Conservation (phyloP, 371 early-diverging fungal genomes). For the Rhizopus delemar region DNA sequence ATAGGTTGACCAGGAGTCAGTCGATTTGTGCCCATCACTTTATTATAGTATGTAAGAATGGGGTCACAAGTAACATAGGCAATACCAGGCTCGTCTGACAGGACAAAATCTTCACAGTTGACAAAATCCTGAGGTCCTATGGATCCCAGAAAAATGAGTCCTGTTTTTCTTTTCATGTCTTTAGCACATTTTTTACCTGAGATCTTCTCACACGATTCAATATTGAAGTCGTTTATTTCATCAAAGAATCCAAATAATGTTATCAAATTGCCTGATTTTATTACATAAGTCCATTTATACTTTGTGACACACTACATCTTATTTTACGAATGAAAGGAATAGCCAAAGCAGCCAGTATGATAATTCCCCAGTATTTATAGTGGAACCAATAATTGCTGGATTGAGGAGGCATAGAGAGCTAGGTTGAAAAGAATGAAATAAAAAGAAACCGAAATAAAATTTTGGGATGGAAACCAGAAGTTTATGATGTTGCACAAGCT, state of each 20-base stretch:
- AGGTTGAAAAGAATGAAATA: neutral
- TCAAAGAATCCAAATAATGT: slow-evolving; percentile 11
- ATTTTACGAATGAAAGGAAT: slow-evolving; percentile 17
- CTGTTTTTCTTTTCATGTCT: neutral
- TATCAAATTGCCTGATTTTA: slow-evolving; percentile 6
- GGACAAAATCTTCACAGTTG: slow-evolving; percentile 38
- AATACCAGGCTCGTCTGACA: slow-evolving; percentile 26
- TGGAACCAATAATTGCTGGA: slow-evolving; percentile 23
- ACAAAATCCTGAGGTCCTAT: slow-evolving; percentile 30
- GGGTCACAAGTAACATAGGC: slow-evolving; percentile 43
- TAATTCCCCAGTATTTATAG: slow-evolving; percentile 15
- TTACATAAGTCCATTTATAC: neutral
- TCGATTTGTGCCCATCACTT: slow-evolving; percentile 28
- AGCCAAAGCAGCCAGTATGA: slow-evolving; percentile 15
- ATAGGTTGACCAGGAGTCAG: slow-evolving; percentile 8
- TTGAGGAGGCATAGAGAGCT: slow-evolving; percentile 2
- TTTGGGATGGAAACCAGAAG: neutral
- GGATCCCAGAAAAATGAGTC: neutral
- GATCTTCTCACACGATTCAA: slow-evolving; percentile 23
- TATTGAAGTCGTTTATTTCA: slow-evolving; percentile 9
- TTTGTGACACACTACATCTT: neutral
- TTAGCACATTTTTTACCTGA: slow-evolving; percentile 10
- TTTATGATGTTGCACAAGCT: neutral
- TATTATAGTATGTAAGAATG: slow-evolving; percentile 25
- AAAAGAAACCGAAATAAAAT: slow-evolving; percentile 1